phyloP scores from a whole-genome alignment of 352 stramenopile genomes.

The Elongisporangium senticosum region DNA sequence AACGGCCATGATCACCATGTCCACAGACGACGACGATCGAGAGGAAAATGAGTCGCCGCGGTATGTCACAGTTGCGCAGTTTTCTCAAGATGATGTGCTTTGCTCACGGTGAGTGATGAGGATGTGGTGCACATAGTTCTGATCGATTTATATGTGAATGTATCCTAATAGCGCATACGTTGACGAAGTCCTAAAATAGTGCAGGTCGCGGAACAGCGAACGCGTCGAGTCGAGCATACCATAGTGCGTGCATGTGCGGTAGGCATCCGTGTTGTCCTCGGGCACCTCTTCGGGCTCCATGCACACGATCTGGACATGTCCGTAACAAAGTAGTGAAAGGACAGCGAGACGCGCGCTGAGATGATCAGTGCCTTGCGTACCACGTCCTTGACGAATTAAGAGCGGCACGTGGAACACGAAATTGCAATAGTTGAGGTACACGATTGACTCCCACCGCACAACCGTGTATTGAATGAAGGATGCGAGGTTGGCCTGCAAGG shows the following conservation, averaged over 20 bases:
- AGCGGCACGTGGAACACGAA: conserved; percentile 74
- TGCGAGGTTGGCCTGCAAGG: conserved; percentile 46
- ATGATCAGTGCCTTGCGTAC: conserved; percentile 64
- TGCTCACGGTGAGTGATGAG: no score
- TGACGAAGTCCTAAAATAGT: no score
- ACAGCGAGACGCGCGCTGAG: conserved; percentile 65
- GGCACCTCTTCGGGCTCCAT: conserved; percentile 58
- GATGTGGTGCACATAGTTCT: no score
- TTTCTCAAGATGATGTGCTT: no score
- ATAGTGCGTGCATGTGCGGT: conserved; percentile 55
- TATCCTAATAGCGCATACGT: no score
- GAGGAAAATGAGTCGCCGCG: no score
- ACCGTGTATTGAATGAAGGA: conserved; percentile 74
- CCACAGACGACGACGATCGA: no score
- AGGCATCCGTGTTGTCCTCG: conserved; percentile 36
- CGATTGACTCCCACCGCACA: conserved; percentile 43
- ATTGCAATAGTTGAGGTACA: conserved; percentile 79
- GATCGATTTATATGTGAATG: no score
- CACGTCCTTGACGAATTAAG: conserved; percentile 66
- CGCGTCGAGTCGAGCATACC: no score
- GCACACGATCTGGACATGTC: conserved; percentile 58
- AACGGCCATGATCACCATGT: no score
- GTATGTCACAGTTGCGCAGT: no score
- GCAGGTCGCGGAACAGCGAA: no score
- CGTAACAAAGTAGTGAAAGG: conserved; percentile 77